Percentiles rank a stretch among this genome's conserved stretches.
These are phyloP conservation scores for Paulinella micropora DNA, from an alignment of 78 protist species.

Conservation along the genomic window DNA sequence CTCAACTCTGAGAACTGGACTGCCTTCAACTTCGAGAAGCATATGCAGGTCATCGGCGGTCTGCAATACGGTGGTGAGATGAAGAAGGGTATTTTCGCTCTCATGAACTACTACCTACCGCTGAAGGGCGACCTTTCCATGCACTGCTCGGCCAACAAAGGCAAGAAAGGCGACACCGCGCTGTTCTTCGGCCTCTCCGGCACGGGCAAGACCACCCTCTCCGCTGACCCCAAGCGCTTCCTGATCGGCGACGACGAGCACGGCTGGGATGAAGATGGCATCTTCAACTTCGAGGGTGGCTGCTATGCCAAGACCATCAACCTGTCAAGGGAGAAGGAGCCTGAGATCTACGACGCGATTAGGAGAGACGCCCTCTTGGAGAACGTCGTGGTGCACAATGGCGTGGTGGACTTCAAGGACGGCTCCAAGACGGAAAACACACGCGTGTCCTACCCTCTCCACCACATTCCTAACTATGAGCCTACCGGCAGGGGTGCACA, in stretches of 20 bases:
- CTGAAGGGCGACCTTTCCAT: slow-evolving; percentile 63
- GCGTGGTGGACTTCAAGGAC: too few species aligned
- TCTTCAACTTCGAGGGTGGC: slow-evolving; percentile 70
- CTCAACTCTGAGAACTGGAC: background rate
- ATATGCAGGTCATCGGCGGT: slow-evolving; percentile 64
- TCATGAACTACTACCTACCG: slow-evolving; percentile 78
- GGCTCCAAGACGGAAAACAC: slow-evolving; percentile 77
- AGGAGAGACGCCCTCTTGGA: slow-evolving; percentile 73
- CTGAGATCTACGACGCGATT: slow-evolving; percentile 82
- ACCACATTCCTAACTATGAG: slow-evolving; percentile 66
- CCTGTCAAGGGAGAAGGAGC: slow-evolving; percentile 67
- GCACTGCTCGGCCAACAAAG: slow-evolving; percentile 70
- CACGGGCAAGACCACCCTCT: slow-evolving; percentile 93
- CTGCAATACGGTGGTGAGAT: slow-evolving; percentile 87
- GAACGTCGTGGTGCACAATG: slow-evolving; percentile 65
- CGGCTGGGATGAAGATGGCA: slow-evolving; percentile 76
- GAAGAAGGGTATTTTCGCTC: slow-evolving; percentile 87
- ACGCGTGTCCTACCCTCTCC: slow-evolving; percentile 81
- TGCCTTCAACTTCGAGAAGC: background rate
- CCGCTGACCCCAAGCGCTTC: slow-evolving; percentile 72
- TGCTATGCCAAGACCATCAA: slow-evolving; percentile 89
- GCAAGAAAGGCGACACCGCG: slow-evolving; percentile 18
- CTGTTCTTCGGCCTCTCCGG: slow-evolving; percentile 85
- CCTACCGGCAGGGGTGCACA: slow-evolving; percentile 54
- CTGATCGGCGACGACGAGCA: slow-evolving; percentile 96